These are phyloP conservation scores for Mycena capillaripes DNA, from an alignment of 768 basidiomycete species.

Conservation along the genomic window DNA sequence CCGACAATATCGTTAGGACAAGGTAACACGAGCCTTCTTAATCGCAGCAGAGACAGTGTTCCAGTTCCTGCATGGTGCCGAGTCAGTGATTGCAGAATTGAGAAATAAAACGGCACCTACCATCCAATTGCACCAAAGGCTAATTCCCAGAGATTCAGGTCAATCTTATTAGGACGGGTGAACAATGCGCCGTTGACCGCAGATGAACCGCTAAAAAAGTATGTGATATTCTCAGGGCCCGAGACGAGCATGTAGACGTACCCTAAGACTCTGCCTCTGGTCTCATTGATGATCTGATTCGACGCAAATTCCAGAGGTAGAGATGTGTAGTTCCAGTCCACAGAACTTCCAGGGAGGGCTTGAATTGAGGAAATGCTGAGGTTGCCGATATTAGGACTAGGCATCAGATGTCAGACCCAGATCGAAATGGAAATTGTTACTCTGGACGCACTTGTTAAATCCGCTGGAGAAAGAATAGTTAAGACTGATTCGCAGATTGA, in stretches of 20 bases:
- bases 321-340: neutral
- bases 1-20: neutral
- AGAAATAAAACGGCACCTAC: neutral
- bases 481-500: neutral
- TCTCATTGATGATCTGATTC: neutral
- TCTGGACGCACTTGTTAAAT: neutral
- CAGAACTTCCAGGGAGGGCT: neutral
- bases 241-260: neutral
- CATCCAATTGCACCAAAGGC: neutral
- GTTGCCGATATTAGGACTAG: neutral
- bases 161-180: neutral
- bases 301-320: neutral
- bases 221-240: neutral
- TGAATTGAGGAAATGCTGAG: neutral
- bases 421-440: neutral
- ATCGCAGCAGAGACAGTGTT: neutral
- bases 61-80: neutral
- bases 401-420: neutral
- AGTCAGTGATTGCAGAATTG: neutral
- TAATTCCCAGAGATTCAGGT: neutral
- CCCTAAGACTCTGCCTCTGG: neutral
- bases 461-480: neutral
- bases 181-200: neutral
- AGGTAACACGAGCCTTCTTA: neutral
- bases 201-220: neutral